Evolutionary conservation across 2,329 filamentous ascomycete genomes (phyloP).

Genomic region (Aspergillus pseudonomiae): DNA sequence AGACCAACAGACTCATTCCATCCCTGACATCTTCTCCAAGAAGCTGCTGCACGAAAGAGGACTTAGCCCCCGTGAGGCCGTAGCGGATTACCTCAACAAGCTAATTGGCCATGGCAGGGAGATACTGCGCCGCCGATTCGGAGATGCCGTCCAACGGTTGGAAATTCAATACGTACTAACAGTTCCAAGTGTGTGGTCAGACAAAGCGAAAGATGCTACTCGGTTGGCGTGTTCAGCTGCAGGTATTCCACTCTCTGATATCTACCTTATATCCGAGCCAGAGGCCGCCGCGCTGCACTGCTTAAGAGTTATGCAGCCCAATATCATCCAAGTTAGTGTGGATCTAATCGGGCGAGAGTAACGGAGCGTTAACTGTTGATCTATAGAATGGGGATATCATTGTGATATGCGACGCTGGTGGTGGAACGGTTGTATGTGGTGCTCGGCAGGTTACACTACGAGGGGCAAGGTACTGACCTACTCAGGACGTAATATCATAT

Average conservation of each 20-base stretch:
- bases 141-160: conserved; percentile 19
- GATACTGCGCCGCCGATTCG: conserved; percentile 16
- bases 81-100: conserved; percentile 14
- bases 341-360: neutral
- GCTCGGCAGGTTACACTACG: no score
- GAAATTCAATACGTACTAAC: conserved; percentile 31
- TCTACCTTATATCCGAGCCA: conserved; percentile 29
- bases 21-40: conserved; percentile 6
- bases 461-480: neutral
- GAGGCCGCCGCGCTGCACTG: conserved; percentile 40
- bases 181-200: conserved; percentile 40
- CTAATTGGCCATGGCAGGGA: conserved; percentile 11
- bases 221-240: conserved; percentile 22
- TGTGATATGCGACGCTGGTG: conserved; percentile 43
- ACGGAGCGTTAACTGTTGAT: neutral
- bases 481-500: conserved; percentile 38
- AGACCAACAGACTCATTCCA: conserved; percentile 9
- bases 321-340: conserved; percentile 25
- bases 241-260: conserved; percentile 15
- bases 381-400: conserved; percentile 33
- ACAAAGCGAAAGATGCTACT: conserved; percentile 37
- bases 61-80: conserved; percentile 8
- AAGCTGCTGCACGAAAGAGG: neutral
- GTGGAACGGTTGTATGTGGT: conserved; percentile 37
- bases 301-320: conserved; percentile 29